Percentiles rank a stretch among this genome's conserved stretches.
These are phyloP conservation scores for Boletus coccyginus DNA, from an alignment of 768 basidiomycete genomes.

Conservation along the genomic window DNA sequence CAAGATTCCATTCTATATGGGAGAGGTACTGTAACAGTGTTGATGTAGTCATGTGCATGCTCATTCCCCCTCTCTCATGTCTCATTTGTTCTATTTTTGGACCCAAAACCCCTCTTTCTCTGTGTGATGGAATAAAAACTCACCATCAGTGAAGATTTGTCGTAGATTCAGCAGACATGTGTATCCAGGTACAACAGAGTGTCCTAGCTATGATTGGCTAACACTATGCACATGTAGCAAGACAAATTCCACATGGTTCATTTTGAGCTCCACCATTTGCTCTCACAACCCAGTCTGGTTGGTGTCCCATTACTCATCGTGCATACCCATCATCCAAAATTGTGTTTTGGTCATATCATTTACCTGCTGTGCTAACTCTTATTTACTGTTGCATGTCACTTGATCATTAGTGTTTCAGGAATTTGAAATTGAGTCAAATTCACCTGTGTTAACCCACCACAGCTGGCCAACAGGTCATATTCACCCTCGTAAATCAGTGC, in stretches of 20 bases:
- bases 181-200: conserved; percentile 26
- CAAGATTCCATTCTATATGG: conserved; percentile 94
- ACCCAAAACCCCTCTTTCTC: neutral
- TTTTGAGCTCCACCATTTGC: conserved; percentile 80
- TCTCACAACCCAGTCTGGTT: conserved; percentile 59
- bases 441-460: too few species aligned
- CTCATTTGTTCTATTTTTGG: neutral
- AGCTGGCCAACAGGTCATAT: too few species aligned
- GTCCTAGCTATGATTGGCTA: neutral
- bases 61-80: neutral
- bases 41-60: conserved; percentile 82
- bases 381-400: neutral
- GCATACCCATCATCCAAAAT: conserved; percentile 26
- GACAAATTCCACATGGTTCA: conserved; percentile 81
- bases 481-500: too few species aligned
- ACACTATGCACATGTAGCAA: conserved; percentile 40
- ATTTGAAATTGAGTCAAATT: too few species aligned
- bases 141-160: conserved; percentile 64
- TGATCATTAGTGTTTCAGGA: neutral
- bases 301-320: conserved; percentile 85
- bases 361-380: neutral
- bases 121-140: conserved; percentile 10
- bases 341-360: neutral
- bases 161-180: conserved; percentile 84
- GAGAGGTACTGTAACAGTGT: conserved; percentile 92